These are phyloP conservation scores for Calycina marina DNA, from an alignment of 2,329 filamentous ascomycete genomes.

Conservation along the genomic window DNA sequence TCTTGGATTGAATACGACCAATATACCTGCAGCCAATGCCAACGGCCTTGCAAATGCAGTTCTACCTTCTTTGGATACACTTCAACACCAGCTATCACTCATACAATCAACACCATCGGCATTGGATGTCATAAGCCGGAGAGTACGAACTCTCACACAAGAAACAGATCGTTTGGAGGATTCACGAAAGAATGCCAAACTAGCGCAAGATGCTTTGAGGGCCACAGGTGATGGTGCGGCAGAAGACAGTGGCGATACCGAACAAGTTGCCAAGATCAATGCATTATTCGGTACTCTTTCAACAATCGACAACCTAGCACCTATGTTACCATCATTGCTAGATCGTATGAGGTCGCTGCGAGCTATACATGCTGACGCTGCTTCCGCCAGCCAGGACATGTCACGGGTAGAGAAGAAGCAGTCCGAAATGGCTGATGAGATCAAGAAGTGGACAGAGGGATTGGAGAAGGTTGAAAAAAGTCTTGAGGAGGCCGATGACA, in stretches of 20 bases:
- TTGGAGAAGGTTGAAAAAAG: constrained; percentile 65
- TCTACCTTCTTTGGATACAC: constrained; percentile 63
- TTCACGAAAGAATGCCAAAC: constrained; percentile 44
- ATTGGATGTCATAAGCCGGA: constrained; percentile 55
- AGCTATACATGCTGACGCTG: constrained; percentile 76
- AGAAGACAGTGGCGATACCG: constrained; percentile 39
- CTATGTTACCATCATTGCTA: constrained; percentile 70
- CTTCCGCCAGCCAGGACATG: constrained; percentile 63
- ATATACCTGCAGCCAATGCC: constrained; percentile 43
- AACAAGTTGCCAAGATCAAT: constrained; percentile 77
- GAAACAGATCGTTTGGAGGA: constrained; percentile 63
- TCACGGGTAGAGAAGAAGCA: constrained; percentile 67
- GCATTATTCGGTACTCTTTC: constrained; percentile 79
- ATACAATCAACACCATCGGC: constrained; percentile 57
- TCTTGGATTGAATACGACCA: constrained; percentile 62
- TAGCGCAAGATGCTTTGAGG: constrained; percentile 41
- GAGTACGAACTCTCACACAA: constrained; percentile 53
- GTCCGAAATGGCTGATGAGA: constrained; percentile 66
- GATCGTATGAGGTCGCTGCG: constrained; percentile 74
- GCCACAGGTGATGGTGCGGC: constrained; percentile 24
- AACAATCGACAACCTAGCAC: constrained; percentile 74
- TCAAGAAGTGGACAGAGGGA: constrained; percentile 74
- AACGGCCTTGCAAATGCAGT: constrained; percentile 44
- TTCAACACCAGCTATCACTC: constrained; percentile 70
- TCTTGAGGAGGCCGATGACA: constrained; percentile 52